Base-by-base conservation (phyloP, 768 basidiomycete genomes). In the Dacryopinax primogenitus region DNA sequence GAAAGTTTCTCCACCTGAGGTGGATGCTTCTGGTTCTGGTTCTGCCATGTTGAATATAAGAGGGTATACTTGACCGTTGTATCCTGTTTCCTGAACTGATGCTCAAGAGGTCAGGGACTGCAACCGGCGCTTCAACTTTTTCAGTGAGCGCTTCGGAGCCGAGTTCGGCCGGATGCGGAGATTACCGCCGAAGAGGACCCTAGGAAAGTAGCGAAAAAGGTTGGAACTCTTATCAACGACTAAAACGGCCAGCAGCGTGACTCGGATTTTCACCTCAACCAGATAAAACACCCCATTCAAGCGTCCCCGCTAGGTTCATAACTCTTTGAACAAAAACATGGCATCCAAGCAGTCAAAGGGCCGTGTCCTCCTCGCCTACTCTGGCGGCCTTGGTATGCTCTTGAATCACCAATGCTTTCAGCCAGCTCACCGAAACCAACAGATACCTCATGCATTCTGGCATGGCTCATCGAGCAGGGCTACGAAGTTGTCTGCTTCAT, bases 381-480 rank as follows among this genome's bases (percentile, higher is more conserved):
- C 96, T 72, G 95, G 96, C 69, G 96, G 96, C 71, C 84, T 98
- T 62, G 94, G 94, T 95, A 66, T 70, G 90, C 79, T 23, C 61
- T 65, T 16, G 15, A 23, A 45, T n/a, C 61, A 21, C 44, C 11
- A 32, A 33, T 61, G 30, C 47, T 47, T 15, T 11, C 44, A 2
- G 0, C 28, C 41, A 6, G 23, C 62, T 9, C 13, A 58, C 66
- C 26, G 23, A 28, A 62, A 23, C 58, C 35, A 33, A 64, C 71
- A 94, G 96, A 99, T 77, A 99, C 96, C 23, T 97, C 95, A 36
- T 98, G 95, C 78, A 99, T 99, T 78, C 87, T 98, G 71, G 92
- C 92, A 63, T 99, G 95, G 95, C 81, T 99, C 77, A 92, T 98
- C 76, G 96, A 99, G 75, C 82, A 97, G 75, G 93, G 92, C 66